Evolutionary conservation across 306 rosid genomes (phyloP).

Genomic region (Lithocarpus polystachyus): DNA sequence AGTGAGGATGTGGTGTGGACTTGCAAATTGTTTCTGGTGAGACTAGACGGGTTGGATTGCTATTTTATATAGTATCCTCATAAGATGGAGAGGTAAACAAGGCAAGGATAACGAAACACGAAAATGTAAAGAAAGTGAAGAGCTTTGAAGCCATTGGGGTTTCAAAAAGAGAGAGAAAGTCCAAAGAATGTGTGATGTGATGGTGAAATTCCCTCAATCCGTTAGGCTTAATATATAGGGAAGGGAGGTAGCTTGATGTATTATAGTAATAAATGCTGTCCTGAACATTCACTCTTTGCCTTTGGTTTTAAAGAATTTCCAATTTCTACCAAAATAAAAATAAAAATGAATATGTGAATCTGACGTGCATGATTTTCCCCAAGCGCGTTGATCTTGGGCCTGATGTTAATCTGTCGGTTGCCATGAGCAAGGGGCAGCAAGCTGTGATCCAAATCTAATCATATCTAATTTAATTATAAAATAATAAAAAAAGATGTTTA

Average conservation of each 20-base stretch:
- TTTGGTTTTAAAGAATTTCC: too few species aligned
- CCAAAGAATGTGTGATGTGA: not conserved
- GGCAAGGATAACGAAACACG: slow-evolving; percentile 16
- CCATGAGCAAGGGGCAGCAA: not conserved
- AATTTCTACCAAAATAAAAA: too few species aligned
- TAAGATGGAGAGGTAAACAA: slow-evolving; percentile 5
- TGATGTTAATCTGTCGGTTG: not conserved
- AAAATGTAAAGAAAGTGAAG: not conserved
- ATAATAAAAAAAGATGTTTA: too few species aligned
- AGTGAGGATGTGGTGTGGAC: slow-evolving; percentile 42
- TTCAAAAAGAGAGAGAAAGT: not conserved
- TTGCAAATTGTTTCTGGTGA: slow-evolving; percentile 41
- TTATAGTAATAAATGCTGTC: not conserved
- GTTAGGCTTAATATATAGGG: not conserved
- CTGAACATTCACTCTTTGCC: too few species aligned
- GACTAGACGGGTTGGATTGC: not conserved
- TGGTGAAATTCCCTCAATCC: too few species aligned
- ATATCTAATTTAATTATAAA: too few species aligned
- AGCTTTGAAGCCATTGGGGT: slow-evolving; percentile 30
- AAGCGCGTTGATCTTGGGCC: slow-evolving; percentile 19
- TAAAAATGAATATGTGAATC: slow-evolving; percentile 1
- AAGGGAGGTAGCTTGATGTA: not conserved
- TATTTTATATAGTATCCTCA: not conserved
- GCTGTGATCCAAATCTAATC: not conserved
- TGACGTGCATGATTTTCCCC: slow-evolving; percentile 5